These are phyloP conservation scores for Fonsecaea erecta DNA, from an alignment of 2,329 filamentous ascomycete genomes.

Conservation along the genomic window DNA sequence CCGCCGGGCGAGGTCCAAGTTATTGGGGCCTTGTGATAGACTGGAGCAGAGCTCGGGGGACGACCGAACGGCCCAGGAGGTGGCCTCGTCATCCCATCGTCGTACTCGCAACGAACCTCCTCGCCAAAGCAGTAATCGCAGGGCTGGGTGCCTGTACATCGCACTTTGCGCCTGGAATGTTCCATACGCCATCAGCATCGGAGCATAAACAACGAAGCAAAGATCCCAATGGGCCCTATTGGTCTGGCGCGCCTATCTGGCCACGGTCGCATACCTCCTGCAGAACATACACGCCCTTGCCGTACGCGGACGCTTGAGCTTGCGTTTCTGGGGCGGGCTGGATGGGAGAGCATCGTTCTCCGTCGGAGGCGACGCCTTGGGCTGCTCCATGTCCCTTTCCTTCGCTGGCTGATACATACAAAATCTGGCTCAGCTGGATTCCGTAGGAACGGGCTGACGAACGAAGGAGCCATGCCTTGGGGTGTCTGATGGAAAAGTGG, in stretches of 20 bases:
- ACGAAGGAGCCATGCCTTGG: not conserved
- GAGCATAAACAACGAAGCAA: not conserved
- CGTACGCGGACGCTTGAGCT: constrained; percentile 36
- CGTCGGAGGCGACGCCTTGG: not conserved
- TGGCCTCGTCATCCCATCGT: constrained; percentile 23
- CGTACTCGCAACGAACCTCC: constrained; percentile 34
- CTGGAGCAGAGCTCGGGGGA: not conserved
- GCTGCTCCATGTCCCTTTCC: constrained; percentile 8
- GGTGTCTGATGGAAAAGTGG: not conserved
- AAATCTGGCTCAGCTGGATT: not conserved
- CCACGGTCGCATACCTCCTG: constrained; percentile 30
- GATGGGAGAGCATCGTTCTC: constrained; percentile 20
- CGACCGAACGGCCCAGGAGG: not conserved
- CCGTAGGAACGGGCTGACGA: constrained; percentile 16
- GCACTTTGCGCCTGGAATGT: constrained; percentile 31
- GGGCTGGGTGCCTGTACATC: constrained; percentile 35
- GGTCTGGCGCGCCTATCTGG: not conserved
- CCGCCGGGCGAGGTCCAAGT: not conserved
- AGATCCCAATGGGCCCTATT: not conserved
- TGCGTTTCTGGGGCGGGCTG: constrained; percentile 34
- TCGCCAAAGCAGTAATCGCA: constrained; percentile 36
- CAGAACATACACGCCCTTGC: constrained; percentile 36
- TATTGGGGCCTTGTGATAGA: not conserved
- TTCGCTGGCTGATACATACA: not conserved
- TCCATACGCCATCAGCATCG: not conserved